phyloP scores from a whole-genome alignment of 306 rosid genomes.

The Ormosia semicastrata region DNA sequence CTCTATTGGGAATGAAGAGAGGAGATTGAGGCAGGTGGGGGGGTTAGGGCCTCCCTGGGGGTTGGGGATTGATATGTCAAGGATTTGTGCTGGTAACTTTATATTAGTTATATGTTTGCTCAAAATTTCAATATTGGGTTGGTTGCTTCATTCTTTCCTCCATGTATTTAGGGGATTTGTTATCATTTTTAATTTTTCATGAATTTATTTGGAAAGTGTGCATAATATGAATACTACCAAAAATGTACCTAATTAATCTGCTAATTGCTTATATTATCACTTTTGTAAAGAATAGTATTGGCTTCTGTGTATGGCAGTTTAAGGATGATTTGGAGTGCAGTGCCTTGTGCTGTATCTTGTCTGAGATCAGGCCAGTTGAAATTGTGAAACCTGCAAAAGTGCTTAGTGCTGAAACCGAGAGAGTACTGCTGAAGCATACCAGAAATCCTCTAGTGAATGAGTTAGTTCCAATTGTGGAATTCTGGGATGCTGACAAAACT shows the following conservation, averaged over 20 bases:
- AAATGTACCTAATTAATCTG: background rate
- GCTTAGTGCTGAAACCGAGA: slow-evolving; percentile 87
- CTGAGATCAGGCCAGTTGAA: slow-evolving; percentile 95
- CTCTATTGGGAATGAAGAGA: background rate
- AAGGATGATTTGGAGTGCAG: slow-evolving; percentile 82
- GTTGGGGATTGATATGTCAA: background rate
- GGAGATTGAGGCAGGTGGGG: background rate
- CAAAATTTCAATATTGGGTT: slow-evolving; percentile 11
- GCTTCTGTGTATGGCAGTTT: slow-evolving; percentile 56
- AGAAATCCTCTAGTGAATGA: slow-evolving; percentile 90
- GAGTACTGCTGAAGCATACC: slow-evolving; percentile 66
- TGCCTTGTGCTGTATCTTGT: slow-evolving; percentile 73
- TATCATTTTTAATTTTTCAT: background rate
- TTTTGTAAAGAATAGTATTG: background rate
- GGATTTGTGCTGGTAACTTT: slow-evolving; percentile 11
- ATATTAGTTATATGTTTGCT: background rate
- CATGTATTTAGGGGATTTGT: background rate
- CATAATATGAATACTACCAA: background rate
- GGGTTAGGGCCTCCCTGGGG: background rate
- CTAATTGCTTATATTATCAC: slow-evolving; percentile 16
- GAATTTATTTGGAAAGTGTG: background rate
- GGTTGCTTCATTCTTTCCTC: slow-evolving; percentile 14
- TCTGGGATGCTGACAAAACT: slow-evolving; percentile 83
- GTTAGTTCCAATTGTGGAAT: slow-evolving; percentile 74
- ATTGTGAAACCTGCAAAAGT: slow-evolving; percentile 78